Conservation (phyloP, 352 stramenopile genomes). For the Phytophthora lateralis region DNA sequence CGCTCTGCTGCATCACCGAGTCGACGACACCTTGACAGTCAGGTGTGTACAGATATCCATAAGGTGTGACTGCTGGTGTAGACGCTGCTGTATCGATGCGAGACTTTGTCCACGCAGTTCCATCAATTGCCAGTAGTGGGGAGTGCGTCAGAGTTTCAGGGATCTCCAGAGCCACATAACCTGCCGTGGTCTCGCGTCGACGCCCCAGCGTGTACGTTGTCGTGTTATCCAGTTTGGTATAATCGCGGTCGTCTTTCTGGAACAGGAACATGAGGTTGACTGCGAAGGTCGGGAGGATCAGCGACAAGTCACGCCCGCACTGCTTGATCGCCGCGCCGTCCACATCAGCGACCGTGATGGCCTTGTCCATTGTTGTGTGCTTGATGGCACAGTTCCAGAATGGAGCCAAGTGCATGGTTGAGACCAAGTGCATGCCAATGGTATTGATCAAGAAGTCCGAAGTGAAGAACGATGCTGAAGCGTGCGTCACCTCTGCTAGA, state of each 20-base stretch:
- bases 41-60: constrained; percentile 45
- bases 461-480: constrained; percentile 33
- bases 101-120: constrained; percentile 38
- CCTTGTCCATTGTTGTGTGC: constrained; percentile 46
- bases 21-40: constrained; percentile 38
- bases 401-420: constrained; percentile 39
- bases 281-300: constrained; percentile 33
- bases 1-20: constrained; percentile 29
- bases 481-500: constrained; percentile 46
- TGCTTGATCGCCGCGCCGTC: constrained; percentile 26
- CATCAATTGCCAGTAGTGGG: constrained; percentile 37
- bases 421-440: constrained; percentile 40
- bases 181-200: constrained; percentile 25
- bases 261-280: constrained; percentile 54
- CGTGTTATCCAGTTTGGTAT: constrained; percentile 48
- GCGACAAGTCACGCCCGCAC: constrained; percentile 25
- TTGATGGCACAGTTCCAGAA: constrained; percentile 56
- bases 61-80: constrained; percentile 22
- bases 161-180: constrained; percentile 23
- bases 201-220: constrained; percentile 40
- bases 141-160: constrained; percentile 40
- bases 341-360: constrained; percentile 28
- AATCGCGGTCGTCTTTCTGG: constrained; percentile 43
- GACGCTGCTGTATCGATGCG: constrained; percentile 1
- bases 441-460: constrained; percentile 42